Percentiles rank a stretch among this genome's conserved stretches.
phyloP scores from a whole-genome alignment of 192 early-diverging fungal species.

The Gaertneriomyces semiglobifer region DNA sequence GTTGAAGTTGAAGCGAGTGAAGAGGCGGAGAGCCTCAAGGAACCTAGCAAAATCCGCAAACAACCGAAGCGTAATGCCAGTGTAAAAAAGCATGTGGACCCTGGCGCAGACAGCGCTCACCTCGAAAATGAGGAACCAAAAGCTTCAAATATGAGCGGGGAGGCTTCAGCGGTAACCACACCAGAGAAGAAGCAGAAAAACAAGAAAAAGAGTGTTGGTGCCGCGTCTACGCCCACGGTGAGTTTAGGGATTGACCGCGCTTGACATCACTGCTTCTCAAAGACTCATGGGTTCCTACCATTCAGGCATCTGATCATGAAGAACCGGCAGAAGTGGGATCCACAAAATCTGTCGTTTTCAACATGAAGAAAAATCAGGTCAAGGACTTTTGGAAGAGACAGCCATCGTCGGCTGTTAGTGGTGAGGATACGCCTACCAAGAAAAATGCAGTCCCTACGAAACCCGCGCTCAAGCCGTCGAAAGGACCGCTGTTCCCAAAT shows the following conservation, averaged over 20 bases:
- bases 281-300: background rate
- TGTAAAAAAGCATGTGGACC: background rate
- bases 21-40: background rate
- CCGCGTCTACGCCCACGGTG: background rate
- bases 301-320: slow-evolving; percentile 8
- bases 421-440: background rate
- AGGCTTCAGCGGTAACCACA: slow-evolving; percentile 5
- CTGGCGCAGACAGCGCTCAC: background rate
- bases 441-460: too few species aligned
- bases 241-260: background rate
- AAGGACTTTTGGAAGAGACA: slow-evolving; percentile 2
- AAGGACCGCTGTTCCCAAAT: too few species aligned
- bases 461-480: too few species aligned
- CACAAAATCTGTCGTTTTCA: slow-evolving; percentile 27
- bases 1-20: slow-evolving; percentile 16
- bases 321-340: slow-evolving; percentile 1
- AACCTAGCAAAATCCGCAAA: background rate
- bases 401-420: too few species aligned
- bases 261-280: background rate
- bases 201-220: slow-evolving; percentile 16
- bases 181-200: slow-evolving; percentile 25
- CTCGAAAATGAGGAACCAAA: background rate
- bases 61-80: background rate
- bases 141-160: background rate
- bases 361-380: slow-evolving; percentile 31